Percentiles rank a stretch among this genome's conserved stretches.
Conservation (phyloP, 2,329 filamentous ascomycete genomes). For the Trichophaea hybrida region DNA sequence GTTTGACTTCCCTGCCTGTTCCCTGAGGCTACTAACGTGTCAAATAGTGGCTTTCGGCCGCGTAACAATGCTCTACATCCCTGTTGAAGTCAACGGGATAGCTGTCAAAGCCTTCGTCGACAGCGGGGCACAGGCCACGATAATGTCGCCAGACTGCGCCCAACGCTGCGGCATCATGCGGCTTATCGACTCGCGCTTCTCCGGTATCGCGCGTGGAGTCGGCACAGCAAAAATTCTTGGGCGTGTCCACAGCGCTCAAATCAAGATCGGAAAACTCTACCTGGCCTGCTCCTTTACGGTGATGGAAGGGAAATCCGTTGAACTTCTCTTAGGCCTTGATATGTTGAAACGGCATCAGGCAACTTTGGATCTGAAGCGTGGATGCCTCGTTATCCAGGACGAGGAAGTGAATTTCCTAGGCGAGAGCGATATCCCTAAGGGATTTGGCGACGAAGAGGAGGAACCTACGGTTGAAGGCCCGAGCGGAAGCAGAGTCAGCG, state of each 20-base stretch:
- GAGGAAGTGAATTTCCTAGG: conserved; percentile 80
- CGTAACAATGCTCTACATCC: conserved; percentile 91
- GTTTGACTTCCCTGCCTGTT: not conserved
- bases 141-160: conserved; percentile 92
- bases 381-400: conserved; percentile 74
- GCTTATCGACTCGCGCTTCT: conserved; percentile 80
- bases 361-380: conserved; percentile 71
- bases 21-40: conserved; percentile 31
- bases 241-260: conserved; percentile 85
- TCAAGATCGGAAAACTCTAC: conserved; percentile 77
- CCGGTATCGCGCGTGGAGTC: conserved; percentile 82
- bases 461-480: conserved; percentile 78
- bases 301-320: conserved; percentile 97
- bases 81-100: conserved; percentile 84
- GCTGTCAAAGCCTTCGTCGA: conserved; percentile 94
- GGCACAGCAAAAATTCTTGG: conserved; percentile 90
- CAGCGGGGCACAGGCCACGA: conserved; percentile 91
- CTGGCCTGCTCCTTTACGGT: conserved; percentile 94
- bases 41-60: conserved; percentile 56
- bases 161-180: conserved; percentile 92
- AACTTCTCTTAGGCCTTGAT: conserved; percentile 81
- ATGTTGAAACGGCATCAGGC: conserved; percentile 96
- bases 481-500: conserved; percentile 77
- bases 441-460: conserved; percentile 52
- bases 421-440: conserved; percentile 87